Conservation (phyloP, 2,329 filamentous ascomycete genomes). For the Microdochium bolleyi region DNA sequence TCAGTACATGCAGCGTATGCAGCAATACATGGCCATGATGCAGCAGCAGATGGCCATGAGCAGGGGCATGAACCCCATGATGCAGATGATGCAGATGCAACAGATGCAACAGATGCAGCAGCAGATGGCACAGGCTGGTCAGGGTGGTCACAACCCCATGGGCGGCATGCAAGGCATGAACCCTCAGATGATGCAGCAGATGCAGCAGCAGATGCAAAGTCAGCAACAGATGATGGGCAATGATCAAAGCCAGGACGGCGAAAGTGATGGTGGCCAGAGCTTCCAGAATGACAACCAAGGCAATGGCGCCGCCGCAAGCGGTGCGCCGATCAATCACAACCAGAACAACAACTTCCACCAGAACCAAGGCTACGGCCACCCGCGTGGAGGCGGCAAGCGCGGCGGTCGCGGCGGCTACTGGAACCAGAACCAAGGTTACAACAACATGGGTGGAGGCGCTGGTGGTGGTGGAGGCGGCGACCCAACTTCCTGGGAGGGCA, state of each 20-base stretch:
- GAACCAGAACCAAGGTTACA: conserved; percentile 27
- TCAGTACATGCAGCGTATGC: conserved; percentile 97
- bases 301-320: not conserved
- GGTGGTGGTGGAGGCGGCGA: conserved; percentile 46
- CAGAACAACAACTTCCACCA: conserved; percentile 18
- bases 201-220: conserved; percentile 37
- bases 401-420: conserved; percentile 16
- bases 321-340: not conserved
- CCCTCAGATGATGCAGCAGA: conserved; percentile 52
- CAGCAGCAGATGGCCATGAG: conserved; percentile 88
- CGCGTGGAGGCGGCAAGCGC: conserved; percentile 12
- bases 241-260: conserved; percentile 19
- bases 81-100: conserved; percentile 71
- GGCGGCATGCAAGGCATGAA: conserved; percentile 33
- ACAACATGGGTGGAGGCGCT: conserved; percentile 22
- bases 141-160: conserved; percentile 27
- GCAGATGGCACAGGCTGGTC: conserved; percentile 30
- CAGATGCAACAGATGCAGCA: conserved; percentile 59
- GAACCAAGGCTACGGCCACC: conserved; percentile 12
- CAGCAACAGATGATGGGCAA: conserved; percentile 22
- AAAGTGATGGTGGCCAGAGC: conserved; percentile 22
- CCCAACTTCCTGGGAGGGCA: conserved; percentile 90
- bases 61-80: conserved; percentile 54
- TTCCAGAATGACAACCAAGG: conserved; percentile 12
- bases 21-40: conserved; percentile 94